Evolutionary conservation across 495 filamentous ascomycete genomes (phyloP), one percentile per base, ranked within the genome.

Genomic region (Neurospora sp.): DNA sequence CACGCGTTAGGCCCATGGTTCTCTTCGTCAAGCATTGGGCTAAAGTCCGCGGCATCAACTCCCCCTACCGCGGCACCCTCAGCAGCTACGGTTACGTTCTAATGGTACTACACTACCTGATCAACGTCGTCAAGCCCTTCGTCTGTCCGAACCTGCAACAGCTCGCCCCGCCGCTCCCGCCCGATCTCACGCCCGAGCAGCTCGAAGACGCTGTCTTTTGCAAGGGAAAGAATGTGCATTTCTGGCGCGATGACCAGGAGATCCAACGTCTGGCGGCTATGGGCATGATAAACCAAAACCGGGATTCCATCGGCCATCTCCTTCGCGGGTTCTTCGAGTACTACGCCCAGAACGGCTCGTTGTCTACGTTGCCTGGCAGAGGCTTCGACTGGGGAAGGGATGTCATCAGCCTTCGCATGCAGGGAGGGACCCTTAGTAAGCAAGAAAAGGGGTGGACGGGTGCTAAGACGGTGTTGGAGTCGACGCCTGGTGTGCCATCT

Each of bases 71-170:
- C 48, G 93, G 93, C 69, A 94, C 92, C 0, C 84, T 96, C 41
- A 92, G 90, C 76, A 93, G 91, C 71, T 96, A 96, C 78, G 93
- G 93, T 68, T 96, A 94, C 80, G 92, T 93, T n/a, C 84, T 96
- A 8, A 94, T 96, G 92, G 90, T 93, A n/a, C 82, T 96, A n/a
- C 93, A 96, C 78, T 96, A 94, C 75, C 89, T 96, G 40, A 85
- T 93, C 74, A 95, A 96, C 76, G 78, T 96, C 70, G 91, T 88
- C 16, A 81, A 87, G 41, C 93, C 93, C 4, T 91, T 92, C 44
- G 89, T 96, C n/a, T 86, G 90, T 59, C 91, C 90, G 0, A 96
- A 96, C 78, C 84, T 96, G 9, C 93, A 96, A 79, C 76, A 83
- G 7, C 78, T 87, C 10, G 83, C 83, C n/a, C 82, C 81, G n/a